Evolutionary conservation across 1,139 yeast genomes (phyloP).

Genomic region (Hansenula lynferdii): DNA sequence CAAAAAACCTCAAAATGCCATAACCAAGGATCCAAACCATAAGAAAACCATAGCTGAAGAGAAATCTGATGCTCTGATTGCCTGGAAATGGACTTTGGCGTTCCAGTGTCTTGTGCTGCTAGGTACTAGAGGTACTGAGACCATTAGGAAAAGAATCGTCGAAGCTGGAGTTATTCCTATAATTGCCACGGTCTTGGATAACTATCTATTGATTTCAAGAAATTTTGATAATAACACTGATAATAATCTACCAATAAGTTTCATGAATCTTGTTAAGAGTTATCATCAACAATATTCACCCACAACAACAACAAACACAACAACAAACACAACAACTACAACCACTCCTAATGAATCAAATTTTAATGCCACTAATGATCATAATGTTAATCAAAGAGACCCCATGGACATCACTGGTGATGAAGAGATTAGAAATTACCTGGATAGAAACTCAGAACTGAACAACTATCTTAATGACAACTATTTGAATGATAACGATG

Average conservation of each 20-base stretch:
- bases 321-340: background rate
- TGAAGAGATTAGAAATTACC: background rate
- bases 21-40: too few relatives aligned
- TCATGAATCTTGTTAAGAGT: constrained; percentile 7
- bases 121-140: constrained; percentile 91
- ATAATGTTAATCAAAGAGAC: too few relatives aligned
- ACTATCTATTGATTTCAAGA: constrained; percentile 45
- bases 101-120: constrained; percentile 87
- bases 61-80: constrained; percentile 47
- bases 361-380: too few relatives aligned
- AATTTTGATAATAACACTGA: constrained; percentile 30
- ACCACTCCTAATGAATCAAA: background rate
- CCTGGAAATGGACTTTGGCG: constrained; percentile 97
- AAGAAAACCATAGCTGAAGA: constrained; percentile 24
- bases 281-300: too few relatives aligned
- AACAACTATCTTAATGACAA: background rate
- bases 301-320: background rate
- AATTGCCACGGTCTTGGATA: constrained; percentile 87
- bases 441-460: background rate
- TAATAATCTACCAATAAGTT: constrained; percentile 11
- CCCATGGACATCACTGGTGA: too few relatives aligned
- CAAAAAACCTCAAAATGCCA: too few relatives aligned
- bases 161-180: constrained; percentile 90
- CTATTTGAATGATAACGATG: background rate
- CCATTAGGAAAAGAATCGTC: constrained; percentile 78